Conservation (phyloP, 2,329 filamentous ascomycete genomes). For the Graphiopsis chlorocephala region DNA sequence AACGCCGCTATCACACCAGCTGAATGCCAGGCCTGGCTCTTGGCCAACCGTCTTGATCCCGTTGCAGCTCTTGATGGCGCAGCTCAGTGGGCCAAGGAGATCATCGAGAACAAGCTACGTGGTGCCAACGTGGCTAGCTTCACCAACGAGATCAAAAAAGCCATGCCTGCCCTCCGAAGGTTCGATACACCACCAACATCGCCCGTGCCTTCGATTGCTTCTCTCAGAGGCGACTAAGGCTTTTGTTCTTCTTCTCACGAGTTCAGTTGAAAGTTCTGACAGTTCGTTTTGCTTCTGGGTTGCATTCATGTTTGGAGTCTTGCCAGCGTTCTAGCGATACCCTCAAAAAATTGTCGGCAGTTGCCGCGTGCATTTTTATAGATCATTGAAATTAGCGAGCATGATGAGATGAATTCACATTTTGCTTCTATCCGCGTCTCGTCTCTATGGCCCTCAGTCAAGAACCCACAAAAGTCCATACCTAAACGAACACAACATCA, state of each 20-base stretch:
- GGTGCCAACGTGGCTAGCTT: conserved; percentile 4
- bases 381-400: background rate
- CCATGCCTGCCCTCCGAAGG: background rate
- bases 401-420: background rate
- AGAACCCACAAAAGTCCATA: background rate
- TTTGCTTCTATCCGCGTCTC: background rate
- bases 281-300: background rate
- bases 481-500: background rate
- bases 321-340: background rate
- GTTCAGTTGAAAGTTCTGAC: background rate
- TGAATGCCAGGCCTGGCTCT: conserved; percentile 50
- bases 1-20: conserved; percentile 44
- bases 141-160: background rate
- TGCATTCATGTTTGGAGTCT: background rate
- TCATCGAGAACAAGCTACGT: conserved; percentile 23
- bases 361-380: background rate
- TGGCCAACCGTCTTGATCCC: conserved; percentile 47
- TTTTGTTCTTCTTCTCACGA: background rate
- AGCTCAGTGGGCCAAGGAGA: conserved; percentile 38
- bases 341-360: background rate
- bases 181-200: background rate
- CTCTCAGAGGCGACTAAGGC: background rate
- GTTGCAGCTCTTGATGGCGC: conserved; percentile 42
- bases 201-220: background rate
- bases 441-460: background rate